Evolutionary conservation across 305 asterid genomes (phyloP).

Genomic region (Rubia peregrina): DNA sequence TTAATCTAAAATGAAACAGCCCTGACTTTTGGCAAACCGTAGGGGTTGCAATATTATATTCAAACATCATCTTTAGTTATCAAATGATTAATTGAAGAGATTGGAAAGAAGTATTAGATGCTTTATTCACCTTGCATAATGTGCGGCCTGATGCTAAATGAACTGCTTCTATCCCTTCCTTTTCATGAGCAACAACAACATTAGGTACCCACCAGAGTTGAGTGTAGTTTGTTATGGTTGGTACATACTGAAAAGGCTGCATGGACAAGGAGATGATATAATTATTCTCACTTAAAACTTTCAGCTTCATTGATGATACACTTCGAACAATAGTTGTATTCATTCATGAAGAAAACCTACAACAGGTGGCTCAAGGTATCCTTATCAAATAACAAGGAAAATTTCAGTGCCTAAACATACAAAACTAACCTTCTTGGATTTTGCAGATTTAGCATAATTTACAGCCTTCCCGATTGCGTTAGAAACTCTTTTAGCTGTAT

Average conservation of each 20-base stretch:
- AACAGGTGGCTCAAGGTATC: neutral
- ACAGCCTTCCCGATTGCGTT: conserved; percentile 86
- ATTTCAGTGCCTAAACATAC: neutral
- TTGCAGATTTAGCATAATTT: conserved; percentile 76
- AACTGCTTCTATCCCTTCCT: conserved; percentile 94
- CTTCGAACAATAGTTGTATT: neutral
- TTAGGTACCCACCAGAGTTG: conserved; percentile 99
- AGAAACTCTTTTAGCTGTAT: conserved; percentile 72
- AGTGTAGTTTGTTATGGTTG: conserved; percentile 91
- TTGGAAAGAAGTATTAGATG: neutral
- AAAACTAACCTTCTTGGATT: conserved; percentile 65
- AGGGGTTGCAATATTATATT: neutral
- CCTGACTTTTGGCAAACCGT: neutral
- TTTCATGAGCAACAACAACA: conserved; percentile 88
- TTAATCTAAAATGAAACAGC: neutral
- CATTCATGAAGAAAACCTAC: neutral
- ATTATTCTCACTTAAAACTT: neutral
- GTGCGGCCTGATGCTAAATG: conserved; percentile 98
- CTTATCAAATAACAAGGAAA: neutral
- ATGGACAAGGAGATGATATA: conserved; percentile 19
- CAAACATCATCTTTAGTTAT: neutral
- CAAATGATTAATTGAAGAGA: neutral
- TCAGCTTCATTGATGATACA: neutral
- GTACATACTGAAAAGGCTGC: conserved; percentile 73
- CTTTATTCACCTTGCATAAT: conserved; percentile 63